phyloP scores from a whole-genome alignment of 352 stramenopile genomes.

The Pythium plurisporium region DNA sequence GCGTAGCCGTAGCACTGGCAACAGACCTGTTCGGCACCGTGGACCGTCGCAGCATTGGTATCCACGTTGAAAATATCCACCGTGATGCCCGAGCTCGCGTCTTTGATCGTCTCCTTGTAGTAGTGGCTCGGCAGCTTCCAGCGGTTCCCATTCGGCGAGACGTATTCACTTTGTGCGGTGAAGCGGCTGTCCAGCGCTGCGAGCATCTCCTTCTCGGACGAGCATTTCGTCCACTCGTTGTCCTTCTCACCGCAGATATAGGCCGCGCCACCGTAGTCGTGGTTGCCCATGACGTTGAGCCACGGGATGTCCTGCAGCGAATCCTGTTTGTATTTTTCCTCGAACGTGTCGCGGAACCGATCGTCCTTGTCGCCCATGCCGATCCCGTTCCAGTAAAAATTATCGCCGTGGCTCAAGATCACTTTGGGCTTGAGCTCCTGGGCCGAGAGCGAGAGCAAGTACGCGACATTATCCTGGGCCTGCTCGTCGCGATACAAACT shows the following conservation, averaged over 20 bases:
- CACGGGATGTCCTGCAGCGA: conserved; percentile 58
- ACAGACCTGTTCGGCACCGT: conserved; percentile 67
- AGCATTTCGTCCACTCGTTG: conserved; percentile 36
- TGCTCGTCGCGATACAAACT: conserved; percentile 31
- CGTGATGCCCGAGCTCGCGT: conserved; percentile 37
- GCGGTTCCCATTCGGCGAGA: conserved; percentile 63
- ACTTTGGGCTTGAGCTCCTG: conserved; percentile 44
- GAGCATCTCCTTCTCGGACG: conserved; percentile 39
- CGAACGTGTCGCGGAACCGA: conserved; percentile 65
- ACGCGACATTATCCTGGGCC: conserved; percentile 24
- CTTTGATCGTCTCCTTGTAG: conserved; percentile 54
- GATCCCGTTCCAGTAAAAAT: conserved; percentile 83
- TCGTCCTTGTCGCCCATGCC: conserved; percentile 38
- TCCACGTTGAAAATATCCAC: conserved; percentile 82
- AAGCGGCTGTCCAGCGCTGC: conserved; percentile 53
- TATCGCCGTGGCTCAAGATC: conserved; percentile 73
- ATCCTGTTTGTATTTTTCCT: conserved; percentile 50
- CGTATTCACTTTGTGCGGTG: conserved; percentile 55
- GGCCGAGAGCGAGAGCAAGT: conserved; percentile 26
- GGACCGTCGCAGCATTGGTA: conserved; percentile 55
- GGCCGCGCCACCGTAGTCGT: conserved; percentile 71
- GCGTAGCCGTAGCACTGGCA: conserved; percentile 83
- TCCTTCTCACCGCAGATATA: conserved; percentile 54
- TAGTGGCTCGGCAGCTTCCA: conserved; percentile 72
- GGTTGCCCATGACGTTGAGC: conserved; percentile 76